Conservation (phyloP, 345 rosid genomes). For the Eucalyptus pauciflora region DNA sequence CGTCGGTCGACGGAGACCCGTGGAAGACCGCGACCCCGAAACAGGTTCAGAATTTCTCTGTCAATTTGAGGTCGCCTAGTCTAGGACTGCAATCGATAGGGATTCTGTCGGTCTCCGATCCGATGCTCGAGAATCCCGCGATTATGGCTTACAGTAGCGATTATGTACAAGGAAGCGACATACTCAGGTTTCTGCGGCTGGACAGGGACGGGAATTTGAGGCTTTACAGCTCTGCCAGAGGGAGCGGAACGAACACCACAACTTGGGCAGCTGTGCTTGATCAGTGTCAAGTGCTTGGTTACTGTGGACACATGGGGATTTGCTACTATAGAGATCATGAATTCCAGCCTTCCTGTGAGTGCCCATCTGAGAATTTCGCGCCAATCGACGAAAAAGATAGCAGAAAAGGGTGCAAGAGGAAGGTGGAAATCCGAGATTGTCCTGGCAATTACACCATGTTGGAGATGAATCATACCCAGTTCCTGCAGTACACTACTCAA, state of each 20-base stretch:
- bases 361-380: slow-evolving; percentile 61
- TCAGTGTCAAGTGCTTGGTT: slow-evolving; percentile 56
- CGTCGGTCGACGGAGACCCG: slow-evolving; percentile 17
- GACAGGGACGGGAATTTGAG: slow-evolving; percentile 58
- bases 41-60: background rate
- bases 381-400: slow-evolving; percentile 27
- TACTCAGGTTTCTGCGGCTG: slow-evolving; percentile 43
- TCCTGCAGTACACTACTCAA: slow-evolving; percentile 21
- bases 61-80: slow-evolving; percentile 23
- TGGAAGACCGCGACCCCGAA: background rate
- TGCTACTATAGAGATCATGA: slow-evolving; percentile 32
- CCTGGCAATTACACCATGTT: slow-evolving; percentile 37
- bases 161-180: slow-evolving; percentile 35
- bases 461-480: slow-evolving; percentile 29
- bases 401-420: slow-evolving; percentile 55
- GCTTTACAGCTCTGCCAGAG: slow-evolving; percentile 26
- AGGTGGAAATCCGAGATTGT: slow-evolving; percentile 37
- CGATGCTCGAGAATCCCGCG: background rate
- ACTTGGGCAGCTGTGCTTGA: slow-evolving; percentile 55
- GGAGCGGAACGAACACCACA: slow-evolving; percentile 1
- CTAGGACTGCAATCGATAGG: slow-evolving; percentile 34
- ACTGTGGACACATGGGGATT: slow-evolving; percentile 55
- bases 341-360: slow-evolving; percentile 31
- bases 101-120: slow-evolving; percentile 28
- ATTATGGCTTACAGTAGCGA: slow-evolving; percentile 41